These are phyloP conservation scores for Cornus florida DNA, from an alignment of 148 eudicot species.

Conservation along the genomic window DNA sequence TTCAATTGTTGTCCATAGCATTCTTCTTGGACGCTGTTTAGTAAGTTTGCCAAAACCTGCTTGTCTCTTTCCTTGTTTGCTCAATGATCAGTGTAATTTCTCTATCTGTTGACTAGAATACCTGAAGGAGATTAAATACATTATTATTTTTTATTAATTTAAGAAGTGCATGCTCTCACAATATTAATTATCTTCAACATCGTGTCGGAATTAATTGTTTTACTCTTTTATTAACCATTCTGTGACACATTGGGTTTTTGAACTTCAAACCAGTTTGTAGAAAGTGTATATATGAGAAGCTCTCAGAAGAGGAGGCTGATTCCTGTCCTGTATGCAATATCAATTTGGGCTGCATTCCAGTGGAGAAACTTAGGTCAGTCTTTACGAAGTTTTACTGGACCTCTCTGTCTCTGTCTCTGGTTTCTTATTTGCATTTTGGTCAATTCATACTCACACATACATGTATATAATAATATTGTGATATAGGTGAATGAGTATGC, in stretches of 20 bases:
- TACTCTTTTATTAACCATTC: neutral
- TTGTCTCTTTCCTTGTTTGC: neutral
- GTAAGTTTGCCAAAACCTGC: neutral
- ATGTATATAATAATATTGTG: neutral
- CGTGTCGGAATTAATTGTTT: neutral
- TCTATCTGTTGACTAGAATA: neutral
- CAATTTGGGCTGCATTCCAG: constrained; percentile 68
- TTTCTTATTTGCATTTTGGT: neutral
- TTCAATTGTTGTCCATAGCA: neutral
- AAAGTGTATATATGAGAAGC: constrained; percentile 74
- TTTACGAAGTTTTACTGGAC: too few relatives aligned
- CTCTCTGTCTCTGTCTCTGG: too few relatives aligned
- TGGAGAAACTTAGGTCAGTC: constrained; percentile 79
- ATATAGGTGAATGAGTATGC: neutral
- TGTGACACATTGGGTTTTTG: neutral
- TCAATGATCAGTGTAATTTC: neutral
- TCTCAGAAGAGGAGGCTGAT: constrained; percentile 77
- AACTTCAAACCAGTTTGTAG: constrained; percentile 65
- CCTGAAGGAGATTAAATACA: neutral
- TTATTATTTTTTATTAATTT: neutral
- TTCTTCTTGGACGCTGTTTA: neutral
- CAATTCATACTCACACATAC: neutral
- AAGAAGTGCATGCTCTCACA: neutral
- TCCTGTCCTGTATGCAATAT: constrained; percentile 81
- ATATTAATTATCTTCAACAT: neutral